These are phyloP conservation scores for Hypoxylon sp. DNA, from an alignment of 2,329 filamentous ascomycete genomes.

Conservation along the genomic window DNA sequence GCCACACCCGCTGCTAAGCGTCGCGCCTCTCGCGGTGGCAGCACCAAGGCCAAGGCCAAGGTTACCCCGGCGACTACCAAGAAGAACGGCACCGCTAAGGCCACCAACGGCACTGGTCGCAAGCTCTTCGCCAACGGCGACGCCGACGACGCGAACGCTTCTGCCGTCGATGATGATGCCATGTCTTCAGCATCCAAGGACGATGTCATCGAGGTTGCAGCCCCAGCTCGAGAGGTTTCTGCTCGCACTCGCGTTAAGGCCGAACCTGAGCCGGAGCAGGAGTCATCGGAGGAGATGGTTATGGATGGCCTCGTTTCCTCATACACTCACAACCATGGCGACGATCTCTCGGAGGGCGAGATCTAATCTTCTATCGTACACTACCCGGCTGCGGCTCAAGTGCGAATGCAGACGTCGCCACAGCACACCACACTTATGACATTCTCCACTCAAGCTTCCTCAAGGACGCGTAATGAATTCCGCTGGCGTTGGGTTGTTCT, in stretches of 20 bases:
- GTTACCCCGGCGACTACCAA: slow-evolving; percentile 43
- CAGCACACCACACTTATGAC: background rate
- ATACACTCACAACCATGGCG: slow-evolving; percentile 35
- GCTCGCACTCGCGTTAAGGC: slow-evolving; percentile 30
- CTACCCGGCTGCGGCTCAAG: background rate
- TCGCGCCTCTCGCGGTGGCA: slow-evolving; percentile 21
- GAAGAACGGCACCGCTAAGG: background rate
- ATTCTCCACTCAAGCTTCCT: background rate
- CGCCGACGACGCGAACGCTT: background rate
- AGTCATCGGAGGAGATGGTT: background rate
- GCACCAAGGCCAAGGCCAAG: slow-evolving; percentile 1
- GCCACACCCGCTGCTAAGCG: slow-evolving; percentile 34
- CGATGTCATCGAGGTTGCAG: slow-evolving; percentile 50
- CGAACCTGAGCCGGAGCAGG: slow-evolving; percentile 11
- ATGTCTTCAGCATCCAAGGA: slow-evolving; percentile 26
- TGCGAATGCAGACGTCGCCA: background rate
- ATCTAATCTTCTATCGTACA: slow-evolving; percentile 44
- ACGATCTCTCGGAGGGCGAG: slow-evolving; percentile 54
- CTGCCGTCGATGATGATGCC: background rate
- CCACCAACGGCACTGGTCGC: slow-evolving; percentile 3
- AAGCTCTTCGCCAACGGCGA: slow-evolving; percentile 35
- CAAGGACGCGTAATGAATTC: background rate
- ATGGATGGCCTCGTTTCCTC: background rate
- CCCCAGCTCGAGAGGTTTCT: slow-evolving; percentile 50
- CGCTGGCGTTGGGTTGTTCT: slow-evolving; percentile 8